Percentiles rank a stretch among this genome's conserved stretches.
These are phyloP conservation scores for Solanum hybrid DNA, from an alignment of 305 asterid species.

Conservation along the genomic window DNA sequence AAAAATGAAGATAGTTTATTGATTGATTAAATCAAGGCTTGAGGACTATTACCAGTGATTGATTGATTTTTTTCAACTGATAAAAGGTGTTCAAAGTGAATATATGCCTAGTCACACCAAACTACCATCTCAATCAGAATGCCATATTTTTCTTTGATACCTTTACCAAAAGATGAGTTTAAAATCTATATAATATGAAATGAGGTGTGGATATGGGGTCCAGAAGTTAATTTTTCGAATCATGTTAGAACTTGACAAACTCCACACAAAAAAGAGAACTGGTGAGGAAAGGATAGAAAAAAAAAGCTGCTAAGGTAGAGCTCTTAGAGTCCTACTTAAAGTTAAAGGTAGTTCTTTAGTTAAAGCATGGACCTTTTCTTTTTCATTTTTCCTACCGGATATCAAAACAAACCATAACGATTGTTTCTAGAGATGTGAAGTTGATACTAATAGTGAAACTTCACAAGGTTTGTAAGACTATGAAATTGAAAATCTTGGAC, in stretches of 20 bases:
- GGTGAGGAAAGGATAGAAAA: not conserved
- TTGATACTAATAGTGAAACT: not conserved
- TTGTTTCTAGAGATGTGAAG: not conserved
- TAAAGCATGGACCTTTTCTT: not conserved
- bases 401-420: not conserved
- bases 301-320: not conserved
- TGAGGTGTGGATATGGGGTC: not conserved
- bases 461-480: not conserved
- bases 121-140: not conserved
- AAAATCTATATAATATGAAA: not conserved
- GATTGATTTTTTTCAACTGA: not conserved
- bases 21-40: not conserved
- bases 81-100: not conserved
- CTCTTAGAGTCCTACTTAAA: not conserved
- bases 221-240: not conserved
- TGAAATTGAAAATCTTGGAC: constrained; percentile 4
- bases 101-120: not conserved
- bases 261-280: not conserved
- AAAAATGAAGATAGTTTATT: not conserved
- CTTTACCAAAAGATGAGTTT: not conserved
- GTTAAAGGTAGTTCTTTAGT: not conserved
- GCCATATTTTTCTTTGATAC: not conserved
- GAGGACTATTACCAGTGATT: not conserved
- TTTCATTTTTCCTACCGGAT: not conserved
- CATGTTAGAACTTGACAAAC: not conserved